Evolutionary conservation across 371 early-diverging fungal species (phyloP).

Genomic region (Entomophthora muscae): DNA sequence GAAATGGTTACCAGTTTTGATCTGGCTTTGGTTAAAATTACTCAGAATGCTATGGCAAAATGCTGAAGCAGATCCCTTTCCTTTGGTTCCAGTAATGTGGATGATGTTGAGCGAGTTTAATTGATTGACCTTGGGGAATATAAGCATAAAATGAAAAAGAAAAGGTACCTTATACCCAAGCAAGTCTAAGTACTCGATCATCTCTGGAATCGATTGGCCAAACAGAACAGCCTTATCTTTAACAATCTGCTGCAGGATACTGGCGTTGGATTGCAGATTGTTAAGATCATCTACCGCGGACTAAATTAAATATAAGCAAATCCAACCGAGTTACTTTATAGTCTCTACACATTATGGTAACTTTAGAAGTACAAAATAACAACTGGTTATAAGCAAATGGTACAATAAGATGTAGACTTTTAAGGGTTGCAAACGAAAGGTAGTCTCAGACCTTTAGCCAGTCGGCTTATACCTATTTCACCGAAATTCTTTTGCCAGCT

Average conservation of each 20-base stretch:
- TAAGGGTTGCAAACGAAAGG: too few species aligned
- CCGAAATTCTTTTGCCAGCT: too few species aligned
- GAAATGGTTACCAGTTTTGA: slow-evolving; percentile 32
- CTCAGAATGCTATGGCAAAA: slow-evolving; percentile 46
- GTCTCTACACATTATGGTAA: background rate
- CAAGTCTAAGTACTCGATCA: slow-evolving; percentile 37
- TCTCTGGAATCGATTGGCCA: slow-evolving; percentile 46
- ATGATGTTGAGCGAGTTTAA: slow-evolving; percentile 56
- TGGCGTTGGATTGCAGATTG: slow-evolving; percentile 61
- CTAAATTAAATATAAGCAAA: slow-evolving; percentile 16
- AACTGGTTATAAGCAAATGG: too few species aligned
- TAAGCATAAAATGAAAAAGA: background rate
- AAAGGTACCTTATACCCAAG: slow-evolving; percentile 36
- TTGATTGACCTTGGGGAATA: slow-evolving; percentile 21
- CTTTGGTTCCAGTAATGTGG: slow-evolving; percentile 75
- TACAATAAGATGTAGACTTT: too few species aligned
- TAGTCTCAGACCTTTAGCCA: too few species aligned
- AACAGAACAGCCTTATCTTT: slow-evolving; percentile 52
- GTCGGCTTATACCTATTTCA: too few species aligned
- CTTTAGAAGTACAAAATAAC: too few species aligned
- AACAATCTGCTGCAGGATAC: slow-evolving; percentile 47
- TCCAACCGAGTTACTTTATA: background rate
- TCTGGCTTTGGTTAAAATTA: slow-evolving; percentile 16
- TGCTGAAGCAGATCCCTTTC: slow-evolving; percentile 70
- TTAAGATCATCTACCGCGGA: slow-evolving; percentile 58